Base-by-base conservation (phyloP, 23 red algal species). In the Gracilariopsis chorda region DNA sequence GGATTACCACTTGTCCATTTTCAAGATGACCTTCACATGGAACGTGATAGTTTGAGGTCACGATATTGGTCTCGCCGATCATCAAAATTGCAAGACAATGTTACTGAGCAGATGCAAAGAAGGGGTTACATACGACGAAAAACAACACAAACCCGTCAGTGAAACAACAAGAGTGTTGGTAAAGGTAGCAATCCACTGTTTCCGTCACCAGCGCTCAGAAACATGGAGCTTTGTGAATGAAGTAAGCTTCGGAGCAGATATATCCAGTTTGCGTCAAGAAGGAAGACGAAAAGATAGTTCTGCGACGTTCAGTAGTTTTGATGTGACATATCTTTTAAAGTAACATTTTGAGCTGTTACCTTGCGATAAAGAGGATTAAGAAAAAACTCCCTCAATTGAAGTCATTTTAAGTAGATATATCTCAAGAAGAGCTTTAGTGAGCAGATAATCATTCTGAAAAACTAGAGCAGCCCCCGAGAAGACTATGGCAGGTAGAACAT, bases 401-500 rank as follows among this genome's bases (percentile, higher is more conserved):
- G 67, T 73, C 40, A 42, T 36, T 46, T 36, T 73, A 13, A 73
- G 40, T 46, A 73, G 32, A 46, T 73, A 42, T 47, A 36, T 46
- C 20, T 46, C 67, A 73, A 73, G 37, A 23, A 73, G 67, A 7
- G 67, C 67, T 73, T 73, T 42, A 7, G 67, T 73, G 3, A 73
- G 37, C 6, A 73, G 40, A 73, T 46, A 1, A 23, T 36, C 67
- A 46, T 73, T 73, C 40, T 73, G 67, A 36, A 73, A 2, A 46
- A 73, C 47, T 35, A 73, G 32, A 46, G 40, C 67, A 23, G 28
- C 32, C 4, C 67, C 67, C 20, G 67, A 73, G 40, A 73, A 73
- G 40, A 73, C 67, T 73, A 73, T 46, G 67, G 67, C 67, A 42
- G 67, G 67, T 46, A 73, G 13, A 73, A 73, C 67, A 46, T 12